phyloP scores from a whole-genome alignment of 345 rosid species.

The Populus pruinosa region DNA sequence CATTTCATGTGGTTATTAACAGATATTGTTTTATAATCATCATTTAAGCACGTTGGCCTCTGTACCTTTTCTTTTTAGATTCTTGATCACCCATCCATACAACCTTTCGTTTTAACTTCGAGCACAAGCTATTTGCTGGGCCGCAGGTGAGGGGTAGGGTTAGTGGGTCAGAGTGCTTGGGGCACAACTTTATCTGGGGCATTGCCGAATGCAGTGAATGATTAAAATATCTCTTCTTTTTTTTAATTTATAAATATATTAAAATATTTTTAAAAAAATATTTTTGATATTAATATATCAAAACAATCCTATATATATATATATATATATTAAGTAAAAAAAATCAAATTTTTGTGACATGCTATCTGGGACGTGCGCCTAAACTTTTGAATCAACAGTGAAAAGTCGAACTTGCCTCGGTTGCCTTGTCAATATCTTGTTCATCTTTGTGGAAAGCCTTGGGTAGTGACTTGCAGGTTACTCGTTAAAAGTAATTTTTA shows the following conservation, averaged over 20 bases:
- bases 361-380: too few relatives aligned
- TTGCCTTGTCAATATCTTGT: not conserved
- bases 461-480: too few relatives aligned
- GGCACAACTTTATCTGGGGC: not conserved
- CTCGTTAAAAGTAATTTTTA: too few relatives aligned
- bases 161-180: not conserved
- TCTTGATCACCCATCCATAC: not conserved
- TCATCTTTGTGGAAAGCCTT: not conserved
- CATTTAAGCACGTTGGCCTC: not conserved
- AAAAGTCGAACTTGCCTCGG: not conserved
- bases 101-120: not conserved
- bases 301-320: too few relatives aligned
- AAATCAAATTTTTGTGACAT: too few relatives aligned
- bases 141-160: not conserved
- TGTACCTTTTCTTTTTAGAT: not conserved
- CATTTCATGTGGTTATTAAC: not conserved
- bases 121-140: not conserved
- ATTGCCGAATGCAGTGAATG: not conserved
- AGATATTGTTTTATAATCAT: not conserved
- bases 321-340: too few relatives aligned
- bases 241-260: too few relatives aligned
- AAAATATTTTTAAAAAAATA: too few relatives aligned
- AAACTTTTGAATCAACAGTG: not conserved
- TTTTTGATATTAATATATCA: too few relatives aligned
- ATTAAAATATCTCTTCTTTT: too few relatives aligned